Percentiles rank a stretch among this genome's conserved stretches.
phyloP scores from a whole-genome alignment of 208 protist species.

The Trichomonas tenax region DNA sequence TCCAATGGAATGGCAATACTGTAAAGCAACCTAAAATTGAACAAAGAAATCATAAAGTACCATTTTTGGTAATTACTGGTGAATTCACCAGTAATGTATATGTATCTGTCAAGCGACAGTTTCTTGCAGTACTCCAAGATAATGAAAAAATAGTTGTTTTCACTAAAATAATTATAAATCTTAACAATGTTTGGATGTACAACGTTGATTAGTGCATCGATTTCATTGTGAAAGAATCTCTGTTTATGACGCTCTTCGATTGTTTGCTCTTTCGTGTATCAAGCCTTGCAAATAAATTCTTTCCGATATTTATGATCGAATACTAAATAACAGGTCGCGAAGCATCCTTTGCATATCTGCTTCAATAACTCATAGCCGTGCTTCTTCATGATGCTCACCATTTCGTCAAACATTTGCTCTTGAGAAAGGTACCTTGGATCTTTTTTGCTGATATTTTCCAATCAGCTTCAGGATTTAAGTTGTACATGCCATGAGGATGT shows the following conservation, averaged over 20 bases:
- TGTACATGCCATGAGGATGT: no score
- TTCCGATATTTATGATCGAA: neutral
- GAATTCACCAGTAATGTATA: neutral
- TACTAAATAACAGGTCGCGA: neutral
- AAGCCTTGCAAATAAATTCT: neutral
- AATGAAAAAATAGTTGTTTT: neutral
- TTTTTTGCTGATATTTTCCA: no score
- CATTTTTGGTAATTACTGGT: neutral
- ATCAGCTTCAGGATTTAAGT: no score
- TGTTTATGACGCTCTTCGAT: neutral
- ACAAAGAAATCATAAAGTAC: conserved; percentile 45
- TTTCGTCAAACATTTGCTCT: neutral
- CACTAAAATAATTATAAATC: neutral
- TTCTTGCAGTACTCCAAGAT: neutral
- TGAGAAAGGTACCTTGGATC: no score
- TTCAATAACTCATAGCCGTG: neutral
- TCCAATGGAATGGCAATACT: neutral
- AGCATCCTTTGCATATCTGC: neutral
- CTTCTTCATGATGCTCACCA: neutral
- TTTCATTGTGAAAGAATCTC: neutral
- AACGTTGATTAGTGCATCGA: neutral
- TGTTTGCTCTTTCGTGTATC: neutral
- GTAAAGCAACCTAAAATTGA: conserved; percentile 41
- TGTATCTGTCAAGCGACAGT: neutral
- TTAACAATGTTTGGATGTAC: neutral